Percentiles rank a stretch among this genome's conserved stretches.
These are phyloP conservation scores for Acanthamoeba triangularis DNA, from an alignment of 208 protist genomes.

Conservation along the genomic window DNA sequence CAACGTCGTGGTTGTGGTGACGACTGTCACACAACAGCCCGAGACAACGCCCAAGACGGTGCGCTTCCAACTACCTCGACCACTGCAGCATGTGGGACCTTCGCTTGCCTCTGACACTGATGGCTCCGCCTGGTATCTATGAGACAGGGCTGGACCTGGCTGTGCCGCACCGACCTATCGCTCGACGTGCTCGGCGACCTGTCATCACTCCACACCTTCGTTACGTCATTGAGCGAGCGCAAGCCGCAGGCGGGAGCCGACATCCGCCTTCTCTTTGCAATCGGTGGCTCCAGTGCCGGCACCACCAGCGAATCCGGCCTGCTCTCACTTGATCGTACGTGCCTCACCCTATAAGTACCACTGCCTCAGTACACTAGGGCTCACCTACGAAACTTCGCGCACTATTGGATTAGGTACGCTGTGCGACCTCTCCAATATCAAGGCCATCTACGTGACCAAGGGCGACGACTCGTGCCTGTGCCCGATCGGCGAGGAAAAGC, in stretches of 20 bases:
- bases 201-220: constrained; percentile 7
- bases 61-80: not conserved
- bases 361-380: no score
- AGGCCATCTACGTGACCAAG: not conserved
- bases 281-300: not conserved
- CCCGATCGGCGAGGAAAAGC: not conserved
- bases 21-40: not conserved
- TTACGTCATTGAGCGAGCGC: constrained; percentile 25
- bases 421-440: not conserved
- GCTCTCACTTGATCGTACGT: not conserved
- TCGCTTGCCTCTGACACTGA: not conserved
- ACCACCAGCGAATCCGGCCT: not conserved
- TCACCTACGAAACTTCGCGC: no score
- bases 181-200: constrained; percentile 5
- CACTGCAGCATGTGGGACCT: not conserved
- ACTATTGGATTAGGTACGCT: not conserved
- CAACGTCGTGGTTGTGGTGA: constrained; percentile 6
- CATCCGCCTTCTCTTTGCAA: not conserved
- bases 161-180: not conserved
- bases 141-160: not conserved
- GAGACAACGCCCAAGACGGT: not conserved
- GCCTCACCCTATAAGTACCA: not conserved
- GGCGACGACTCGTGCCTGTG: constrained; percentile 34
- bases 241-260: not conserved
- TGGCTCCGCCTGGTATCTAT: not conserved